Evolutionary conservation across 2,329 filamentous ascomycete species (phyloP).

Genomic region (Diplocarpon mali): DNA sequence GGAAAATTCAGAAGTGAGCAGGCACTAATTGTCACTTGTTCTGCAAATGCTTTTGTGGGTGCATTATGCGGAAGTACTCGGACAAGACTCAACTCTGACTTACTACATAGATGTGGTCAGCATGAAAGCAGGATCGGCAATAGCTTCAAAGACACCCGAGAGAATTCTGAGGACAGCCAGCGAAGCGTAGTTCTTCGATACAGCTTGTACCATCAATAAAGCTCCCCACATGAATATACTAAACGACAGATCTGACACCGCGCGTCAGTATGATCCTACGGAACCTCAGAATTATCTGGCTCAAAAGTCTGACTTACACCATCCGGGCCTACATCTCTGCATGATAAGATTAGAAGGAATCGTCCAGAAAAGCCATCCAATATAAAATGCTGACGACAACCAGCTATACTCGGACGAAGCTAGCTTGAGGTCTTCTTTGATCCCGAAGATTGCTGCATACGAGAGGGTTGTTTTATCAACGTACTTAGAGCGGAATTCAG

Average conservation of each 20-base stretch:
- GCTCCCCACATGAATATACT: conserved; percentile 3
- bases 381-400: conserved; percentile 23
- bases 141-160: neutral
- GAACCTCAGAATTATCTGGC: neutral
- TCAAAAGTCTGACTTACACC: neutral
- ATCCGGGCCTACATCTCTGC: conserved; percentile 1
- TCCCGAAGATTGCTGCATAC: conserved; percentile 47
- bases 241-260: neutral
- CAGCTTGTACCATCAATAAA: conserved; percentile 3
- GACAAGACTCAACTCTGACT: neutral
- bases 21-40: too few relatives aligned
- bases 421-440: conserved; percentile 40
- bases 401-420: conserved; percentile 40
- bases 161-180: neutral
- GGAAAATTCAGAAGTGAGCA: too few relatives aligned
- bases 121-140: conserved; percentile 42
- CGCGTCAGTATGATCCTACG: too few relatives aligned
- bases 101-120: conserved; percentile 52
- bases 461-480: conserved; percentile 34
- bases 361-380: conserved; percentile 3
- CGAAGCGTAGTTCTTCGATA: neutral
- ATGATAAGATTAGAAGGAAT: conserved; percentile 2
- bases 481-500: neutral
- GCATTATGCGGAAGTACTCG: too few relatives aligned
- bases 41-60: too few relatives aligned